Base-by-base conservation (phyloP, 176 grass and related monocot species). In the Pontederia paniculata region DNA sequence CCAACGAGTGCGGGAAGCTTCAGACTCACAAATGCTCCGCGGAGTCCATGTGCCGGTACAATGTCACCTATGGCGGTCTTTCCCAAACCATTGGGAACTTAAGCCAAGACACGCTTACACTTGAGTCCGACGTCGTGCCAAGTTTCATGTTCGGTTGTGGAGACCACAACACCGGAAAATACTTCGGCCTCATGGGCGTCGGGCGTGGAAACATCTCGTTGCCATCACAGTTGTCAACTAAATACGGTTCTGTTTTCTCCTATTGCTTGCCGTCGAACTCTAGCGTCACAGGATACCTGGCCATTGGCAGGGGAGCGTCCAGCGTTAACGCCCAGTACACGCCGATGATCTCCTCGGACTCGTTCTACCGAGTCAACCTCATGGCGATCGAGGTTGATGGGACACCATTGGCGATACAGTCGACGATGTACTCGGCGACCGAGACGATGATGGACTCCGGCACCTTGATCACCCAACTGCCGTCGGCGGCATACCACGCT, bases 1-100 rank as follows among this genome's bases (percentile, higher is more conserved):
- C 61, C 48, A 1, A 0, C 10, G 73, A 79, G 23, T 96, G 91
- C 77, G 9, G n/a, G 22, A 59, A 57, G 8, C 74, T 86, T 9
- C 25, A 31, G 25, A 31, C 1, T 31, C 25, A 5, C 5, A 5
- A 5, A 0, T 50, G 62, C 10, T 10, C 0, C 45, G 7, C 11
- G 0, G 23, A 10, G 4, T 31, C 25, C 25, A 5, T 31, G 25
- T 65, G 62, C 46, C 1, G 0, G 13, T 65, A 65, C 46, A n/a
- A 2, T 0, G 62, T 65, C 62, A 0, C 1, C 12, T 65, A 65
- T 14, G 62, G 13, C 21, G 62, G 49, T 5, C 2, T 2, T 0
- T 65, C 62, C 18, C 8, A n/a, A 7, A 23, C 62, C 13, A 0
- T 0, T 0, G 62, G 62, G 5, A 0, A 5, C 62, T 46, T 65